phyloP scores from a whole-genome alignment of 257 asterid genomes.

The Paulownia fortunei region DNA sequence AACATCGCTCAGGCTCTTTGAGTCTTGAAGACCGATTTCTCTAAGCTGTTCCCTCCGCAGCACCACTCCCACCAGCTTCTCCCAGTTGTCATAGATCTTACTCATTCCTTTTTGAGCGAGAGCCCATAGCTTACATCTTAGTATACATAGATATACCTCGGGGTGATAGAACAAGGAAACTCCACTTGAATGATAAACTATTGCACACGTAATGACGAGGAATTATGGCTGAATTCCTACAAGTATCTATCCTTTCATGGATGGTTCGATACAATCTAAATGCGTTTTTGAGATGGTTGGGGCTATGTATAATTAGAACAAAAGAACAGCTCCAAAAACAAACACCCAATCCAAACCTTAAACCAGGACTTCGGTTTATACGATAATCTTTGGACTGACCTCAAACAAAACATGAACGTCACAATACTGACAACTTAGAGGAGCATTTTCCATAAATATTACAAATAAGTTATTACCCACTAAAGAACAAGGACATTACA shows the following conservation, averaged over 20 bases:
- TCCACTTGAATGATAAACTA: background rate
- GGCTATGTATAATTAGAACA: too few relatives aligned
- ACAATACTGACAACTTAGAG: too few relatives aligned
- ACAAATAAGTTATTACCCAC: too few relatives aligned
- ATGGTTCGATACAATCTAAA: too few relatives aligned
- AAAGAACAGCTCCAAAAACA: too few relatives aligned
- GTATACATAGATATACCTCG: background rate
- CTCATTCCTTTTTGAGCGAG: background rate
- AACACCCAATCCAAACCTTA: too few relatives aligned
- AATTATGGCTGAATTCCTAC: background rate
- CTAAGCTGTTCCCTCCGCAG: background rate
- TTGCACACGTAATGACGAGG: background rate
- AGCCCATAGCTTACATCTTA: background rate
- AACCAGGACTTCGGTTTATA: too few relatives aligned
- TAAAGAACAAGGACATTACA: too few relatives aligned
- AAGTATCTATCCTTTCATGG: background rate
- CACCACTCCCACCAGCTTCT: background rate
- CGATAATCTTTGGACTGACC: too few relatives aligned
- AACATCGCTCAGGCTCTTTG: background rate
- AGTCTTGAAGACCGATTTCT: background rate
- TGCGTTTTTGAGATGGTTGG: too few relatives aligned
- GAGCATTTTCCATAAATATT: too few relatives aligned
- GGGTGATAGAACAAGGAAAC: background rate
- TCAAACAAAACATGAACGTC: too few relatives aligned
- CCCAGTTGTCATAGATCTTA: slow-evolving; percentile 9